Percentiles rank a stretch among this genome's conserved stretches.
These are phyloP conservation scores for Gossypium gossypioides DNA, from an alignment of 441 rosid genomes.

Conservation along the genomic window DNA sequence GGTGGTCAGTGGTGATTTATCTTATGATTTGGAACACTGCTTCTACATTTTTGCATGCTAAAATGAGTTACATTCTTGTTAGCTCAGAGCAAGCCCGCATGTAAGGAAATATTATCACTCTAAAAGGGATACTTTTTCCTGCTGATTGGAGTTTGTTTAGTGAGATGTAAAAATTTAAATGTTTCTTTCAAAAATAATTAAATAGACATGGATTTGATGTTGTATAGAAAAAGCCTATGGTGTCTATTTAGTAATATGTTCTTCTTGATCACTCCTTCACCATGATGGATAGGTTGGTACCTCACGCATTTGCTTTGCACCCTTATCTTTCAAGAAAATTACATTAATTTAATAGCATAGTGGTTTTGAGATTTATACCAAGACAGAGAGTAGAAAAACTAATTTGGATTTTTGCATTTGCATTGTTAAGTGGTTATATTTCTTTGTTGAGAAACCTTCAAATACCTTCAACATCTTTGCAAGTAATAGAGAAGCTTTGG, in stretches of 20 bases:
- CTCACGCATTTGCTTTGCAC: not conserved
- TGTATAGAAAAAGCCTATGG: not conserved
- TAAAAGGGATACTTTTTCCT: not conserved
- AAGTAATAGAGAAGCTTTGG: not conserved
- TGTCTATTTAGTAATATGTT: slow-evolving; percentile 5
- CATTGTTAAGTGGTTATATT: not conserved
- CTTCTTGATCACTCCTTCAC: not conserved
- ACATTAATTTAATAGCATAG: not conserved
- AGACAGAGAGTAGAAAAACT: not conserved
- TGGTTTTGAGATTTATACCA: not conserved
- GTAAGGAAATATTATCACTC: not conserved
- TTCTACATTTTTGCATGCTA: not conserved
- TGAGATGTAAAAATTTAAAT: not conserved
- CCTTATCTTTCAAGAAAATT: not conserved
- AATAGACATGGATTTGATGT: not conserved
- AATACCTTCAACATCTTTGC: not conserved
- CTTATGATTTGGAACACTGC: not conserved
- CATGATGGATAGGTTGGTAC: not conserved
- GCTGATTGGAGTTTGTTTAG: not conserved
- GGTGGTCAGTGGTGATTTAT: not conserved
- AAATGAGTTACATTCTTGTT: not conserved
- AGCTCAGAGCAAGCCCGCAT: not conserved
- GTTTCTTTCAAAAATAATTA: not conserved
- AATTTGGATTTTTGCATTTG: slow-evolving; percentile 1
- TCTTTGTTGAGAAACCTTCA: not conserved